Evolutionary conservation across 148 eudicot species (phyloP), one percentile per base, ranked within the genome.

Genomic region (Camellia sinensis): DNA sequence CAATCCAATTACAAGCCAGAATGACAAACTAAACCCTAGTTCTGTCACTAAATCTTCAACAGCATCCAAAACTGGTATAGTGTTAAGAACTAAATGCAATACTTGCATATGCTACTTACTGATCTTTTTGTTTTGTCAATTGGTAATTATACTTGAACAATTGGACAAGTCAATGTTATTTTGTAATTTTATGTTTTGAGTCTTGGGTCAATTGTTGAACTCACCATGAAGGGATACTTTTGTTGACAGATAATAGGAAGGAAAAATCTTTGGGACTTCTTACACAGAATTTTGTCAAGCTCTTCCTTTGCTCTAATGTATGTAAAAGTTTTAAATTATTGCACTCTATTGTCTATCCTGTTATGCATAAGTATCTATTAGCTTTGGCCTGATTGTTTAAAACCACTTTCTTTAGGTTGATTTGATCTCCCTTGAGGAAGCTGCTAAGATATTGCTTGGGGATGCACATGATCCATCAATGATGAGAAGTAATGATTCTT

Each of bases 191-290:
- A 44, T 44, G 45, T 46, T 69, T 46, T 10, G 45, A 8, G 46
- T 37, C 13, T 71, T 29, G 37, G 18, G 21, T 73, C 44, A 11
- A 71, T 43, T 75, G 50, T 40, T 57, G 52, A 19, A 81, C 74
- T 69, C 22, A 76, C 37, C 37, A 29, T 29, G 37, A 29, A n/a
- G 22, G 9, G 18, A 17, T 29, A 44, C 17, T n/a, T 21, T 1
- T 78, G 40, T 77, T 86, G 70, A 79, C 94, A 88, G 99, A 96
- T 60, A 95, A 89, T 67, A 85, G 98, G 83, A 91, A 88, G 74
- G 99, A 96, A 78, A 96, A 96, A 78, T 96, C 99, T 48, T 78
- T 96, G 88, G 99, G 93, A 67, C 92, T 96, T 75, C 91, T 96
- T 14, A 93, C 99, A 22, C 94, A 92, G 85, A 96, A 96, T 80